Evolutionary conservation across 257 asterid genomes (phyloP).

Genomic region (Solanum clarkiae): DNA sequence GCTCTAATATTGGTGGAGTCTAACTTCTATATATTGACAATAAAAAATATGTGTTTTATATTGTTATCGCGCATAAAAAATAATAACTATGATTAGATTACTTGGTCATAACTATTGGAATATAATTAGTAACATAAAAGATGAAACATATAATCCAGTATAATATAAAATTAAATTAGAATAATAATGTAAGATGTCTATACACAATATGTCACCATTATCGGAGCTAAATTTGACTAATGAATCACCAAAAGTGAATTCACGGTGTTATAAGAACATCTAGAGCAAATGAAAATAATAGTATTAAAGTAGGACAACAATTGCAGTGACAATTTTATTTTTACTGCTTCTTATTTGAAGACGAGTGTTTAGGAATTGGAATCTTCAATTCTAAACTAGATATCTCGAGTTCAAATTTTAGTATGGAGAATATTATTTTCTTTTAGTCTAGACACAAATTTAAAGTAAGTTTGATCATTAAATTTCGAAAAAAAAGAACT

Average conservation of each 20-base stretch:
- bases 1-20: neutral
- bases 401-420: too few species aligned
- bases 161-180: too few species aligned
- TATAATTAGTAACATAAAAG: too few species aligned
- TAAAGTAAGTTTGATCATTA: neutral
- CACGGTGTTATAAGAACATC: neutral
- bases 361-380: neutral
- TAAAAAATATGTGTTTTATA: too few species aligned
- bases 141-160: too few species aligned
- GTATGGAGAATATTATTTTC: neutral
- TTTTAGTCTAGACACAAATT: neutral
- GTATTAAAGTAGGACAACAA: neutral
- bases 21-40: neutral
- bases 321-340: neutral
- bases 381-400: neutral
- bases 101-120: neutral
- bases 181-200: neutral
- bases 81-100: too few species aligned
- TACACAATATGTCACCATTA: neutral
- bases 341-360: neutral
- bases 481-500: neutral
- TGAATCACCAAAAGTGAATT: neutral
- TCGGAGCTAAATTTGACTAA: neutral
- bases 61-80: neutral
- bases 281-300: neutral